Base-by-base conservation (phyloP, 106 monocot genomes). In the Dactylorhiza incarnata region DNA sequence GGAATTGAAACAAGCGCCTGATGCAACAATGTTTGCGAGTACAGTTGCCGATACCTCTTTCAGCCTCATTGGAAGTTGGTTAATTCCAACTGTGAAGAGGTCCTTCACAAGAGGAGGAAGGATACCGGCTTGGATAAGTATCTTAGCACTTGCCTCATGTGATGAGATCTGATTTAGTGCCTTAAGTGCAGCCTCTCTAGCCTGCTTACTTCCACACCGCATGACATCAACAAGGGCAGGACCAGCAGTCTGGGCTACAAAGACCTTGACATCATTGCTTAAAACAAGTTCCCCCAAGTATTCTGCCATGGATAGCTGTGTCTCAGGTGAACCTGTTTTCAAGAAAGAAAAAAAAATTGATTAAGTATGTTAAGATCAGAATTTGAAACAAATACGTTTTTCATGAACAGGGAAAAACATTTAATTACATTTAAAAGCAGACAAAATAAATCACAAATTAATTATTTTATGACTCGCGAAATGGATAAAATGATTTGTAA, bases 131-230 rank as follows among this genome's bases (percentile, higher is more conserved):
- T 88, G 62, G 65, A 91, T 84, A 16, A 91, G 82, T 65, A 86
- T 78, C 69, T 86, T 88, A 63, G 91, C 91, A 45, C 91, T 91
- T 9, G 74, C 70, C 37, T 88, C 91, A 51, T 82, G 72, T 16
- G 91, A 88, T 65, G 91, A 91, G 17, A 91, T 83, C 71, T 91
- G 87, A 71, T 88, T 91, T 66, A 91, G 77, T 52, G 91, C 86
- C 78, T 86, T 91, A 49, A 91, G 84, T 26, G 91, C 85, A 77
- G 80, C 83, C 76, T 91, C 91, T 66, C 84, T 81, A 19, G 88
- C 82, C 66, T 83, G 82, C 66, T 78, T 91, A 80, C 73, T 91
- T 29, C 84, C 84, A 73, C 81, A 83, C 70, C 78, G 83, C 90
- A 97, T 89, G 75, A 93, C 66, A 74, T 93, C 72, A 26, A 96